Base-by-base conservation (phyloP, 306 rosid species). In the Pyrus bretschneideri region DNA sequence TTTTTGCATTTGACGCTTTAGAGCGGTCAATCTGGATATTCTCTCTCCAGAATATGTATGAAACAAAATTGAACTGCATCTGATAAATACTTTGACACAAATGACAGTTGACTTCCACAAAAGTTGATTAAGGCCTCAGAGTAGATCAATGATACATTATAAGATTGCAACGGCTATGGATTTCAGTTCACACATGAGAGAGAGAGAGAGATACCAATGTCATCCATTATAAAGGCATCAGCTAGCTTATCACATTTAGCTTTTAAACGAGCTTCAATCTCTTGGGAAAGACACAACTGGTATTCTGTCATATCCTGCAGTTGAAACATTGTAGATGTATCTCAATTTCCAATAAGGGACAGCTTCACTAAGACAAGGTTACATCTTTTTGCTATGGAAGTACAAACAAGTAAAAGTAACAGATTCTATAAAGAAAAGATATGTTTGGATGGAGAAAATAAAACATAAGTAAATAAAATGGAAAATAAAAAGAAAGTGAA, bases 241-340 rank as follows among this genome's bases (percentile, higher is more conserved):
- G 89, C 88, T 70, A 96, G 69, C 73, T 81, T 88, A 69, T 92
- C 97, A 79, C 96, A 92, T 82, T 92, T 96, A 78, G 68, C 66
- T 76, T 91, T 89, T 78, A 96, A 79, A 83, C 97, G 96, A 67
- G 79, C 93, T 73, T 96, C 99, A 44, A 92, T 81, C 84, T 91
- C 99, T 69, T 86, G 92, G 60, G 97, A 88, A 78, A 96, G 90
- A 78, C 88, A 84, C 90, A 90, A 38, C 67, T 92, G 92, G 79
- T 91, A 96, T 85, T 92, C 98, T 27, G 90, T 76, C 91, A 87
- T 88, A 85, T 96, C 98, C 99, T 96, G 64, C 77, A 81, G 67
- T 64, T 12, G 59, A 55, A 59, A 15, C 74, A 79, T 46, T 55
- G 76, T 31, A 64, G 52, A 71, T 66, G 68, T 54, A 19, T 63